Conservation (phyloP, 2,329 filamentous ascomycete genomes). For the Colletotrichum sansevieriae region DNA sequence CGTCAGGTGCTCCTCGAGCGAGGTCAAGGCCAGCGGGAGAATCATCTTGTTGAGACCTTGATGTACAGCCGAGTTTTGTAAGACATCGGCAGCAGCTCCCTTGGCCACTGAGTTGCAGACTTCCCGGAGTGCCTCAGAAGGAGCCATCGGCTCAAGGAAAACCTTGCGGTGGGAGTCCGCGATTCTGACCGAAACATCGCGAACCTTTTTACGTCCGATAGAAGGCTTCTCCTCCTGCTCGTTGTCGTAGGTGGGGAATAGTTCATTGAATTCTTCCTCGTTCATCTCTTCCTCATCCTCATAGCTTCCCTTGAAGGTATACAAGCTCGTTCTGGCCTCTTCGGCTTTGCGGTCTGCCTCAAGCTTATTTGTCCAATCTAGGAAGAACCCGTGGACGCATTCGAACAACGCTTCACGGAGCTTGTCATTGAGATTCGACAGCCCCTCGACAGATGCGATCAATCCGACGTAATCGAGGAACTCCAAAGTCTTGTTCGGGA, state of each 20-base stretch:
- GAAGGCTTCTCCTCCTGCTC: slow-evolving; percentile 54
- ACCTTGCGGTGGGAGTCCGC: slow-evolving; percentile 71
- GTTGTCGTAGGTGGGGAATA: slow-evolving; percentile 85
- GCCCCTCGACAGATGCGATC: slow-evolving; percentile 62
- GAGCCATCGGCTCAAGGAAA: slow-evolving; percentile 59
- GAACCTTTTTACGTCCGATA: slow-evolving; percentile 58
- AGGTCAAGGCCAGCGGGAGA: slow-evolving; percentile 75
- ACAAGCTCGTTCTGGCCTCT: slow-evolving; percentile 80
- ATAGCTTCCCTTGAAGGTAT: slow-evolving; percentile 83
- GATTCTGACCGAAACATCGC: slow-evolving; percentile 70
- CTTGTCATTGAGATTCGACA: slow-evolving; percentile 54
- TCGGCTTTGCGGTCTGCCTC: slow-evolving; percentile 81
- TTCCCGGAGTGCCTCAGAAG: slow-evolving; percentile 57
- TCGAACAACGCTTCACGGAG: slow-evolving; percentile 71
- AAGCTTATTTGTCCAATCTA: slow-evolving; percentile 84
- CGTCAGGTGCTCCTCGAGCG: slow-evolving; percentile 72
- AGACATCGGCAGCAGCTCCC: slow-evolving; percentile 49
- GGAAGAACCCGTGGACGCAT: slow-evolving; percentile 79
- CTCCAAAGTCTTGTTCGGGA: slow-evolving; percentile 57
- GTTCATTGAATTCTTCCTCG: slow-evolving; percentile 78
- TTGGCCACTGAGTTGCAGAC: slow-evolving; percentile 60
- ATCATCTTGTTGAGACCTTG: slow-evolving; percentile 64
- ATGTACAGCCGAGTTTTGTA: slow-evolving; percentile 45
- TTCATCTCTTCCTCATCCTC: slow-evolving; percentile 83
- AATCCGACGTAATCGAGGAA: slow-evolving; percentile 63